Percentiles rank a stretch among this genome's conserved stretches.
phyloP scores from a whole-genome alignment of 108 stramenopile species.

The Skeletonema costatum region DNA sequence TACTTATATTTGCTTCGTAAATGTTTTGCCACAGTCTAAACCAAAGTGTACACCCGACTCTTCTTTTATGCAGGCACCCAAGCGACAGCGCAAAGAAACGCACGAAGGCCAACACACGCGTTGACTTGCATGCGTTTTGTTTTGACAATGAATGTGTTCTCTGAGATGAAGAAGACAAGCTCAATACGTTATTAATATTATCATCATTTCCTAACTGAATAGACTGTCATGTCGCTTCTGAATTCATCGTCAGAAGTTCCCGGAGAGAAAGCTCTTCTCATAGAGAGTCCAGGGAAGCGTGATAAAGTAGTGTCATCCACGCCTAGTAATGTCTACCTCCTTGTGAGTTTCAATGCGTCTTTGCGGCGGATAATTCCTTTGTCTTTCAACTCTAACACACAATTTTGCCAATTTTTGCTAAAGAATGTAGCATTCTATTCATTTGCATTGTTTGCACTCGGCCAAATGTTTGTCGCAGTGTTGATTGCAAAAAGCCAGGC shows the following conservation, averaged over 20 bases:
- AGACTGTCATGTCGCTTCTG: neutral
- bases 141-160: no score
- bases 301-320: neutral
- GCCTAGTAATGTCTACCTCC: constrained; percentile 25
- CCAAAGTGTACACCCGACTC: no score
- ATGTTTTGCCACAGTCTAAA: no score
- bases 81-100: no score
- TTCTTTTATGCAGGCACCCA: no score
- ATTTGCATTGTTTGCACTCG: constrained; percentile 36
- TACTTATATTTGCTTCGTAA: no score
- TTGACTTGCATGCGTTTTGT: no score
- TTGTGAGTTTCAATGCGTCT: constrained; percentile 6
- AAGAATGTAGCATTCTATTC: constrained; percentile 51
- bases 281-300: neutral
- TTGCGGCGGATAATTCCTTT: neutral
- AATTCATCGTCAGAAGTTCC: neutral
- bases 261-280: neutral
- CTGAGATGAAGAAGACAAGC: no score
- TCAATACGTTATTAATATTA: no score
- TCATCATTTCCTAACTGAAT: no score
- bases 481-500: constrained; percentile 27
- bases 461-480: constrained; percentile 39
- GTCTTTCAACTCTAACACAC: neutral
- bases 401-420: neutral
- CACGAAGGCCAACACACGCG: no score